phyloP scores from a whole-genome alignment of 2,329 filamentous ascomycete genomes.

The Paecilomyces fulvus region DNA sequence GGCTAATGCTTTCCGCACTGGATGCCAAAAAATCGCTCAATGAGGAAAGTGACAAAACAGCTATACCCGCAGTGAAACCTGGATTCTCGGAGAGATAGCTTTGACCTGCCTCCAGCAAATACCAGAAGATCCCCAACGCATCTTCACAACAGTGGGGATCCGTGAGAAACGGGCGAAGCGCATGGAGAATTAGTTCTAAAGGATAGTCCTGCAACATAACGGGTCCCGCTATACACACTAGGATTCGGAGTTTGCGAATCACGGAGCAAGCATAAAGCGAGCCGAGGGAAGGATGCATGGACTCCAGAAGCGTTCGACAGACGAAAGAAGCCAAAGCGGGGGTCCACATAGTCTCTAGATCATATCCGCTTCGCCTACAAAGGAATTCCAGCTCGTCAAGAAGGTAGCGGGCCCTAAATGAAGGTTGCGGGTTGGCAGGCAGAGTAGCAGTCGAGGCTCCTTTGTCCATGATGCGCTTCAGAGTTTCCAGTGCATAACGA shows the following conservation, averaged over 20 bases:
- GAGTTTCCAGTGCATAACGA: slow-evolving; percentile 51
- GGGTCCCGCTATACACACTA: slow-evolving; percentile 68
- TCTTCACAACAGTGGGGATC: slow-evolving; percentile 87
- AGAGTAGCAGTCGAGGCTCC: slow-evolving; percentile 58
- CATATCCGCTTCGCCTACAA: slow-evolving; percentile 62
- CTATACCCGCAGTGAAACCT: slow-evolving; percentile 72
- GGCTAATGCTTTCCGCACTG: slow-evolving; percentile 68
- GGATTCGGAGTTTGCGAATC: slow-evolving; percentile 72
- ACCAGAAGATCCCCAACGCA: slow-evolving; percentile 75
- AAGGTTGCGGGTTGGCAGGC: slow-evolving; percentile 75
- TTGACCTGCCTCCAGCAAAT: slow-evolving; percentile 63
- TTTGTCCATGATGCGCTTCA: slow-evolving; percentile 61
- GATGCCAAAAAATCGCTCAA: slow-evolving; percentile 67
- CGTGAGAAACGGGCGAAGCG: slow-evolving; percentile 67
- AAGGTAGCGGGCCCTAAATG: slow-evolving; percentile 71
- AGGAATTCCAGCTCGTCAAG: slow-evolving; percentile 67
- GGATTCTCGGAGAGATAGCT: slow-evolving; percentile 56
- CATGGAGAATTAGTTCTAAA: slow-evolving; percentile 80
- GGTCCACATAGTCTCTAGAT: slow-evolving; percentile 62
- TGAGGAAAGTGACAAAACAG: slow-evolving; percentile 70
- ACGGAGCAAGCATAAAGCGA: slow-evolving; percentile 80
- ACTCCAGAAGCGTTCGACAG: slow-evolving; percentile 68
- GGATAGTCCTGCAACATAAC: slow-evolving; percentile 71
- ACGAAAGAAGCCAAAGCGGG: slow-evolving; percentile 65
- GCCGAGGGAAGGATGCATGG: slow-evolving; percentile 73